Percentiles rank a stretch among this genome's conserved stretches.
Evolutionary conservation across 148 eudicot species (phyloP).

Genomic region (Vaccinium corymbosum): DNA sequence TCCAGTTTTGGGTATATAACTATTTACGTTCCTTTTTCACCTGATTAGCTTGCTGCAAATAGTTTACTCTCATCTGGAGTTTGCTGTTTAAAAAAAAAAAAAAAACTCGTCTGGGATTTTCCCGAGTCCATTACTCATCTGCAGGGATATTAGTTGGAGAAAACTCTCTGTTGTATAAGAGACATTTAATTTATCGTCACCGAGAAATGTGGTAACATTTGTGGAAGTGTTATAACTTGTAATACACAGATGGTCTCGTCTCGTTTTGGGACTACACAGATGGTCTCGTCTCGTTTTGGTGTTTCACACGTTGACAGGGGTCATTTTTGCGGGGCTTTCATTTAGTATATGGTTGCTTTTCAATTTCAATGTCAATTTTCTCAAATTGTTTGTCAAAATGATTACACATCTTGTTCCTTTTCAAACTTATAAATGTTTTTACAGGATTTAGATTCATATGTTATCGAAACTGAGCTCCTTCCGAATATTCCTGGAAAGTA

Average conservation of each 20-base stretch:
- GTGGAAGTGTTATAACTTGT: not conserved
- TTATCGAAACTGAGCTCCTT: not conserved
- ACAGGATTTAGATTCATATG: not conserved
- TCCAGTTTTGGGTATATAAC: slow-evolving; percentile 13
- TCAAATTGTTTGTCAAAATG: not conserved
- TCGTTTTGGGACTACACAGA: not conserved
- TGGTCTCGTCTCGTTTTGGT: not conserved
- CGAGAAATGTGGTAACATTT: not conserved
- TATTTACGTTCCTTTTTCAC: not conserved
- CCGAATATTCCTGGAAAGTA: not conserved
- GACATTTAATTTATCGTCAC: slow-evolving; percentile 10
- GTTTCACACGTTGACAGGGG: not conserved
- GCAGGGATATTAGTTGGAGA: not conserved
- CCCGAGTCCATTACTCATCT: not conserved
- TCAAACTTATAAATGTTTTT: not conserved
- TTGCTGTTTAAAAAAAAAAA: too few relatives aligned
- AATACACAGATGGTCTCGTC: not conserved
- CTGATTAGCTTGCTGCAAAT: slow-evolving; percentile 11
- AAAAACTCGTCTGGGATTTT: not conserved
- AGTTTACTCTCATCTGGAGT: not conserved
- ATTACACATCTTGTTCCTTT: not conserved
- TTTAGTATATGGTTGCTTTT: not conserved
- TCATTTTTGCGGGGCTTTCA: not conserved
- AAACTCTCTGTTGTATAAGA: slow-evolving; percentile 18
- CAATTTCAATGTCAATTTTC: not conserved